phyloP scores from a whole-genome alignment of 352 stramenopile species.

The Chloridella minuta region DNA sequence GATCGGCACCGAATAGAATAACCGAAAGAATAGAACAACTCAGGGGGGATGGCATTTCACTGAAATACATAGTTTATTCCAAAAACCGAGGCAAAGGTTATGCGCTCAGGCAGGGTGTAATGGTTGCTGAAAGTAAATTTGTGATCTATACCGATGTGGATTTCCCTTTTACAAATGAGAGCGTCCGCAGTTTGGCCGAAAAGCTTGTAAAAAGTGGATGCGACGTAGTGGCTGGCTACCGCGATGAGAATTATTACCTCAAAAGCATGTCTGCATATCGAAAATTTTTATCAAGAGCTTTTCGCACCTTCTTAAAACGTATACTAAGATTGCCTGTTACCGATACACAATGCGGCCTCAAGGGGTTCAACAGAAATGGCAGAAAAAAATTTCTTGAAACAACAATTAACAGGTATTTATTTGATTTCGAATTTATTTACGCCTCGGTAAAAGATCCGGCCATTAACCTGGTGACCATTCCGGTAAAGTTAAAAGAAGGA shows the following conservation, averaged over 20 bases:
- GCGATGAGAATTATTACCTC: background rate
- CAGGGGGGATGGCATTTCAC: background rate
- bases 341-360: background rate
- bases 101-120: background rate
- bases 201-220: background rate
- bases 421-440: slow-evolving; percentile 8
- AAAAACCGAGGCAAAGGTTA: background rate
- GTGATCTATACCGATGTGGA: background rate
- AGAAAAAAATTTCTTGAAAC: background rate
- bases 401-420: background rate
- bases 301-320: background rate
- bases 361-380: background rate
- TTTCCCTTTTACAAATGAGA: background rate
- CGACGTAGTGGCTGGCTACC: background rate
- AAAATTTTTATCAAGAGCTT: background rate
- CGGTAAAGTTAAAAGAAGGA: background rate
- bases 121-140: background rate
- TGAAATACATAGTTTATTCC: background rate
- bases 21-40: background rate
- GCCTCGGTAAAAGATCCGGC: background rate
- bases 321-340: background rate
- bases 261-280: background rate
- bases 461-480: background rate
- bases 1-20: background rate
- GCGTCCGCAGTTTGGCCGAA: background rate